Conservation (phyloP, 805 yeast genomes). For the Lipomyces starkeyi region DNA sequence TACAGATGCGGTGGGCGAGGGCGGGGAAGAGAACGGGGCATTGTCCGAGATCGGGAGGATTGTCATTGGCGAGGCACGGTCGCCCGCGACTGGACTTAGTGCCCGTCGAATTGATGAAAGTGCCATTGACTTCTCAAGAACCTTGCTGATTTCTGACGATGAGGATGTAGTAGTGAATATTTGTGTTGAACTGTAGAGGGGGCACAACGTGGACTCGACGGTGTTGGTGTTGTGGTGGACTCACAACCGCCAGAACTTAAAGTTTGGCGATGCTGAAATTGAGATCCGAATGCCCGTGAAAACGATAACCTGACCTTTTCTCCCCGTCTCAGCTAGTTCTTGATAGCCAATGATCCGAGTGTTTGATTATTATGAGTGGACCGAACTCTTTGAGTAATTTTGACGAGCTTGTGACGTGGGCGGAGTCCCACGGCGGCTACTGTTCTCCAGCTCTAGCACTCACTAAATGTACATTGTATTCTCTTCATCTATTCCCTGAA, state of each 20-base stretch:
- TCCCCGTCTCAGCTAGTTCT: neutral
- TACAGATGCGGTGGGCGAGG: conserved; percentile 34
- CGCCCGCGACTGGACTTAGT: conserved; percentile 19
- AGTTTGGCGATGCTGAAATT: neutral
- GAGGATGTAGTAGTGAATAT: neutral
- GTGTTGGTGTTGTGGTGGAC: neutral
- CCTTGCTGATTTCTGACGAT: neutral
- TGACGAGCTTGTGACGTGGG: conserved; percentile 28
- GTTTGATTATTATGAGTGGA: neutral
- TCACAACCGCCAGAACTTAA: neutral
- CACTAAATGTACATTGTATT: conserved; percentile 9
- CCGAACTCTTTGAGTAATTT: conserved; percentile 5
- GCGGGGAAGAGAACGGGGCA: conserved; percentile 20
- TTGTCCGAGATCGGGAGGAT: conserved; percentile 9
- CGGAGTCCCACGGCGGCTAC: conserved; percentile 23
- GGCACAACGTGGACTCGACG: neutral
- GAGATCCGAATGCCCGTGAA: neutral
- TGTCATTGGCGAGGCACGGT: conserved; percentile 5
- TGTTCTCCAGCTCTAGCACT: conserved; percentile 23
- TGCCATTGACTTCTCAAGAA: conserved; percentile 11
- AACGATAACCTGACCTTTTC: neutral
- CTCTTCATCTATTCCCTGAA: neutral
- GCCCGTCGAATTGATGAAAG: conserved; percentile 23
- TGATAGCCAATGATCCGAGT: neutral
- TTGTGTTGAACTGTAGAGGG: neutral